A percentile compares a stretch with the other conserved stretches of the same genome.
These are phyloP conservation scores for Citrus medica DNA, from an alignment of 345 rosid genomes.

Conservation along the genomic window DNA sequence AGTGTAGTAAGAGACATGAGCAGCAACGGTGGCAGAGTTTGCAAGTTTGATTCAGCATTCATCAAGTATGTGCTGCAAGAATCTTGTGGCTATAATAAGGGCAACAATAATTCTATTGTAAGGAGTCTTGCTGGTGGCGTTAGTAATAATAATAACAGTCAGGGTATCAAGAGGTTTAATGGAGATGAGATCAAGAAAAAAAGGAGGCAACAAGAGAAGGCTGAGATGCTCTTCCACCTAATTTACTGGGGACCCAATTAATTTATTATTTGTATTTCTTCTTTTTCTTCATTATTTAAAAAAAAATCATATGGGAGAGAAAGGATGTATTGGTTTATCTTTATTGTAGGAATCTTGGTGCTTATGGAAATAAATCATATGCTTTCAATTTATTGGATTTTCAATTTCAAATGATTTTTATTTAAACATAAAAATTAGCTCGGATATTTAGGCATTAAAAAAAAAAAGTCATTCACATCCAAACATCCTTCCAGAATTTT, in stretches of 20 bases:
- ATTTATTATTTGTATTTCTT: background rate
- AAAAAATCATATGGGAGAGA: too few relatives aligned
- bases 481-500: too few relatives aligned
- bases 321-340: background rate
- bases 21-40: background rate
- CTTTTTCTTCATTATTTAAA: too few relatives aligned
- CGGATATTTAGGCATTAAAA: too few relatives aligned
- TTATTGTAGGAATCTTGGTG: background rate
- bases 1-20: slow-evolving; percentile 5
- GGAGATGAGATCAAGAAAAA: background rate
- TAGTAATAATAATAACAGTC: background rate
- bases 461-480: too few relatives aligned
- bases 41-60: slow-evolving; percentile 16
- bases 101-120: background rate
- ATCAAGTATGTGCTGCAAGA: slow-evolving; percentile 2
- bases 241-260: slow-evolving; percentile 36
- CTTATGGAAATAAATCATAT: background rate
- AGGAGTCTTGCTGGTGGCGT: background rate
- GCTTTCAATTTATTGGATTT: too few relatives aligned
- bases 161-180: background rate
- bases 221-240: slow-evolving; percentile 25
- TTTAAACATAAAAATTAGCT: too few relatives aligned
- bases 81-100: background rate
- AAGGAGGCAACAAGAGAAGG: slow-evolving; percentile 18
- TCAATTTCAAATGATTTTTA: too few relatives aligned